These are phyloP conservation scores for Podaxis pistillaris DNA, from an alignment of 768 basidiomycete species.

Conservation along the genomic window DNA sequence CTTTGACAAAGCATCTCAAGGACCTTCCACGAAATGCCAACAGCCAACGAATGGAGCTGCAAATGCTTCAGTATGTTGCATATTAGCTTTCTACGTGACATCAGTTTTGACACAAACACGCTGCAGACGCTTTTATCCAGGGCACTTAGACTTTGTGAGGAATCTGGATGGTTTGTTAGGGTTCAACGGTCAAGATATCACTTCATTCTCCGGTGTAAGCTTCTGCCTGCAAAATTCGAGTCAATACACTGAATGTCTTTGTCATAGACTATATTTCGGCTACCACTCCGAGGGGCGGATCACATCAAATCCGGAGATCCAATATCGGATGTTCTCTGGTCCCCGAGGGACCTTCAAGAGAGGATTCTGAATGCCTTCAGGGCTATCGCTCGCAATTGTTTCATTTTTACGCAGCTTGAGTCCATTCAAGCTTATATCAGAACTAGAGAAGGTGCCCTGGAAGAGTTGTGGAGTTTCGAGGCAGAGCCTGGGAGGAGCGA, in stretches of 20 bases:
- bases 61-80: background rate
- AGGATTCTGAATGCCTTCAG: constrained; percentile 4
- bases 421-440: background rate
- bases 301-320: background rate
- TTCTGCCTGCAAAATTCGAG: no score
- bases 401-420: constrained; percentile 8
- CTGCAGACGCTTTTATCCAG: constrained; percentile 35
- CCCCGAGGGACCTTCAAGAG: background rate
- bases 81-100: background rate
- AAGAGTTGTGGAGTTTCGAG: background rate
- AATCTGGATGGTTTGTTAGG: constrained; percentile 30
- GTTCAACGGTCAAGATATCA: constrained; percentile 22
- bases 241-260: background rate
- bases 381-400: background rate
- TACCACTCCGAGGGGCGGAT: background rate
- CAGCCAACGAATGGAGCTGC: constrained; percentile 30
- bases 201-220: constrained; percentile 3
- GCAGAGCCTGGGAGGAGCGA: background rate
- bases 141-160: constrained; percentile 37
- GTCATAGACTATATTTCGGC: constrained; percentile 5
- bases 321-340: background rate
- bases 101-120: background rate
- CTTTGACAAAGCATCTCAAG: constrained; percentile 40
- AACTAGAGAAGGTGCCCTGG: background rate
- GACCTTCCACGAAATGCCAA: constrained; percentile 24